Evolutionary conservation across 2,329 filamentous ascomycete species (phyloP).

Genomic region (Clarireedia homoeocarpa): DNA sequence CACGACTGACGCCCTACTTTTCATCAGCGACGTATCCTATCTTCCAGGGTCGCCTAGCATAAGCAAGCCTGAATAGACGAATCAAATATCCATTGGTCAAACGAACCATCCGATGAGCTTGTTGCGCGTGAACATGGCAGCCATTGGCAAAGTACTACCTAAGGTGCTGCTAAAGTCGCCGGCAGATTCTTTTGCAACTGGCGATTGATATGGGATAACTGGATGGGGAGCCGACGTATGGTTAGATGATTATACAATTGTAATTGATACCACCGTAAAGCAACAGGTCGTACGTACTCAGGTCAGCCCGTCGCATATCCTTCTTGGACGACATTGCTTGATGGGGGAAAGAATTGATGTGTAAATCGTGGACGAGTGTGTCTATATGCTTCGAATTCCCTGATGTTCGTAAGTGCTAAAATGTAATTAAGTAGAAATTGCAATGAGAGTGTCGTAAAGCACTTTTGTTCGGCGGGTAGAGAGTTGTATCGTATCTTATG

Average conservation of each 20-base stretch:
- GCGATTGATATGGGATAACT: conserved; percentile 88
- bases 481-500: too few species aligned
- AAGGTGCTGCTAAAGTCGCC: conserved; percentile 65
- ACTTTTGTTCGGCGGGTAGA: too few species aligned
- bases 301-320: conserved; percentile 67
- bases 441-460: too few species aligned
- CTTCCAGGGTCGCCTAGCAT: too few species aligned
- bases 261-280: too few species aligned
- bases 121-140: conserved; percentile 88
- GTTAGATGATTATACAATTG: background rate
- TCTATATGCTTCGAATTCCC: background rate
- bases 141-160: conserved; percentile 83
- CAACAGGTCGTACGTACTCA: conserved; percentile 45
- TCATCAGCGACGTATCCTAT: conserved; percentile 8
- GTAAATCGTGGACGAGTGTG: background rate
- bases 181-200: conserved; percentile 53
- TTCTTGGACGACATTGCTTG: conserved; percentile 50
- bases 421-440: too few species aligned
- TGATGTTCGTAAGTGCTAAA: too few species aligned
- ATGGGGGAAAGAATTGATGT: background rate
- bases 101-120: conserved; percentile 63
- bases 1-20: conserved; percentile 58
- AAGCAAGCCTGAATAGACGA: background rate
- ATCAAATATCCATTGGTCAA: background rate
- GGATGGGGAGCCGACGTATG: conserved; percentile 8